Conservation (phyloP, 805 yeast species). For the Wickerhamiella parazyma region DNA sequence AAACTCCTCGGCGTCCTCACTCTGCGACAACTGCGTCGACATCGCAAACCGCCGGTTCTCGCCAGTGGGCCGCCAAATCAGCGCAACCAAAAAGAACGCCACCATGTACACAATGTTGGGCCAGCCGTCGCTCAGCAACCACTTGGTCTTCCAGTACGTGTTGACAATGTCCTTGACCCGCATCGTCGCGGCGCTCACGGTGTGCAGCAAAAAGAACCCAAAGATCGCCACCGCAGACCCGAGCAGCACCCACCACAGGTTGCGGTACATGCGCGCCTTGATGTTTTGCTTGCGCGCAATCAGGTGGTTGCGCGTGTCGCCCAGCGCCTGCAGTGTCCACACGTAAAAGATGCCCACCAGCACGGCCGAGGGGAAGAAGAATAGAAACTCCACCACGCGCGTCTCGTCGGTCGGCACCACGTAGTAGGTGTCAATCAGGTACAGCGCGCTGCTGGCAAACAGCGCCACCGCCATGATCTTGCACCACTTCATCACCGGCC, state of each 20-base stretch:
- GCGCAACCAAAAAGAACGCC: constrained; percentile 70
- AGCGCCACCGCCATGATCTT: constrained; percentile 45
- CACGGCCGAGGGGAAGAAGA: constrained; percentile 57
- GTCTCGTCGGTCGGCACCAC: constrained; percentile 33
- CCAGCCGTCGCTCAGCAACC: constrained; percentile 87
- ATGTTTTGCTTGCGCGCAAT: constrained; percentile 82
- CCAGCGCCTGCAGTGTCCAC: constrained; percentile 57
- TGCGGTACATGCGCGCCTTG: constrained; percentile 75
- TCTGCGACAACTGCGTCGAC: constrained; percentile 74
- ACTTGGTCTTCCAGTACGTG: constrained; percentile 82
- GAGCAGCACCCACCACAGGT: constrained; percentile 60
- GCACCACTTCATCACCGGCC: constrained; percentile 63
- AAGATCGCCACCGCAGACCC: constrained; percentile 56
- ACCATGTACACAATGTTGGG: constrained; percentile 76
- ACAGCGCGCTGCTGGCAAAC: constrained; percentile 41
- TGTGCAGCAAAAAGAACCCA: constrained; percentile 55
- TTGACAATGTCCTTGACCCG: constrained; percentile 66
- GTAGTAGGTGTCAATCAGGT: constrained; percentile 41
- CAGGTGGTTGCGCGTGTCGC: constrained; percentile 58
- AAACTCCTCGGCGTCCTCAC: constrained; percentile 58
- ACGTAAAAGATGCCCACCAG: constrained; percentile 63
- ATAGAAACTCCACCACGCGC: constrained; percentile 38
- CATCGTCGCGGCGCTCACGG: constrained; percentile 60
- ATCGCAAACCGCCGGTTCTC: constrained; percentile 91
- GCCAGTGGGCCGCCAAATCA: constrained; percentile 96